Percentiles rank a stretch among this genome's conserved stretches.
Conservation (phyloP, 345 rosid species). For the Gossypium anomalum region DNA sequence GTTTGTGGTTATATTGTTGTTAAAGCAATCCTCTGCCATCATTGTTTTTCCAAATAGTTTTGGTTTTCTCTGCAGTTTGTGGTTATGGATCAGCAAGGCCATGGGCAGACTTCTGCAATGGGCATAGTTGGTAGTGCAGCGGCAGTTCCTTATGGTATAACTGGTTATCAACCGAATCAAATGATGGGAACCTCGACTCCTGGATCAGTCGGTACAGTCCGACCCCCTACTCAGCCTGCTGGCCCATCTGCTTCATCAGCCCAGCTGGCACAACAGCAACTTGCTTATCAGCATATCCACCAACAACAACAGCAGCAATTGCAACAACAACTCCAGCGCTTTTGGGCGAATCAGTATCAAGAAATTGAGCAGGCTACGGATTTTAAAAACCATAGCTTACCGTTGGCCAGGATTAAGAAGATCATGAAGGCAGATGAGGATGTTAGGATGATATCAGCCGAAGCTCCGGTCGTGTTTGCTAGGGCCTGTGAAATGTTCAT, state of each 20-base stretch:
- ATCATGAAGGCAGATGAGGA: slow-evolving; percentile 99
- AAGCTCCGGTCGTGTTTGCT: slow-evolving; percentile 91
- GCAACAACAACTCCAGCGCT: slow-evolving; percentile 77
- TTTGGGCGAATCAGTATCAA: slow-evolving; percentile 80
- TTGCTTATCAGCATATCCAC: slow-evolving; percentile 80
- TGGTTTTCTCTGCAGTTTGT: background rate
- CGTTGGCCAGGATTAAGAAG: slow-evolving; percentile 92
- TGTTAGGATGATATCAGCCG: slow-evolving; percentile 97
- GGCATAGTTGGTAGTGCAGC: slow-evolving; percentile 38
- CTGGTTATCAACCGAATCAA: slow-evolving; percentile 52
- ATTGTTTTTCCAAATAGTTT: background rate
- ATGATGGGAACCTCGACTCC: slow-evolving; percentile 43
- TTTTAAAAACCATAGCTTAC: slow-evolving; percentile 92
- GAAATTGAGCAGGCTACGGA: slow-evolving; percentile 76
- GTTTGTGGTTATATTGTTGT: background rate
- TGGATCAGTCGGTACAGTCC: slow-evolving; percentile 37
- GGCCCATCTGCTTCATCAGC: slow-evolving; percentile 15
- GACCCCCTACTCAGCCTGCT: slow-evolving; percentile 18
- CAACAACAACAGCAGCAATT: slow-evolving; percentile 94
- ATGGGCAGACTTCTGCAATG: slow-evolving; percentile 55
- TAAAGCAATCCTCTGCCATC: background rate
- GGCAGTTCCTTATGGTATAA: slow-evolving; percentile 46
- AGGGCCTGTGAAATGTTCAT: slow-evolving; percentile 99
- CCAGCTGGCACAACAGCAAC: slow-evolving; percentile 61
- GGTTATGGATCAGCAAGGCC: slow-evolving; percentile 72